A percentile compares a stretch with the other conserved stretches of the same genome.
Conservation (phyloP, 2,329 filamentous ascomycete species). For the Alternaria angustiovoidea region DNA sequence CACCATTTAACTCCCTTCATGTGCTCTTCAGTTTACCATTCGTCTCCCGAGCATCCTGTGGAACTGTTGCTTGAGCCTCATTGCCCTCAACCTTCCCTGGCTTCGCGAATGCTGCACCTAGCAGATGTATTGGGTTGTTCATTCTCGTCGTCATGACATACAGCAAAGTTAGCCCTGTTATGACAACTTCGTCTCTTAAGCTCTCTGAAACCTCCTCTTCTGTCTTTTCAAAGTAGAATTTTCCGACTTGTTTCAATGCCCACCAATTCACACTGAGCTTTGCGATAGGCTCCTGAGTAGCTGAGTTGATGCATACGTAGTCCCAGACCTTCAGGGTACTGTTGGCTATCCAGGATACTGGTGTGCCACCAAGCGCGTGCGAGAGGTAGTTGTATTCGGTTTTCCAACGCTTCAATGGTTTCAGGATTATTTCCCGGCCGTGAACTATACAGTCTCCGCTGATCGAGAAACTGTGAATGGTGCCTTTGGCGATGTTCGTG, state of each 20-base stretch:
- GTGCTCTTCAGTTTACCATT: background rate
- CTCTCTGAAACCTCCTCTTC: conserved; percentile 14
- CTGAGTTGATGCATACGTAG: conserved; percentile 27
- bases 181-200: conserved; percentile 29
- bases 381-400: conserved; percentile 35
- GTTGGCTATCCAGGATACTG: conserved; percentile 27
- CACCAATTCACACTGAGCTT: conserved; percentile 28
- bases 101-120: conserved; percentile 28
- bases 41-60: background rate
- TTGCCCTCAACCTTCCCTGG: conserved; percentile 21
- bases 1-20: background rate
- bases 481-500: conserved; percentile 19
- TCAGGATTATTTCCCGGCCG: conserved; percentile 20
- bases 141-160: conserved; percentile 31
- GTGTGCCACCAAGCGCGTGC: conserved; percentile 5
- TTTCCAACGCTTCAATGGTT: conserved; percentile 30
- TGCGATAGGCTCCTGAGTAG: conserved; percentile 26
- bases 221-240: conserved; percentile 26
- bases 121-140: conserved; percentile 27
- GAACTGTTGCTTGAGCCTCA: background rate
- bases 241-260: conserved; percentile 30
- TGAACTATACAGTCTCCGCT: conserved; percentile 24
- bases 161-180: conserved; percentile 25
- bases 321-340: conserved; percentile 28
- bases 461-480: conserved; percentile 27